Base-by-base conservation (phyloP, 179 eudicot genomes). In the Vitellaria paradoxa region DNA sequence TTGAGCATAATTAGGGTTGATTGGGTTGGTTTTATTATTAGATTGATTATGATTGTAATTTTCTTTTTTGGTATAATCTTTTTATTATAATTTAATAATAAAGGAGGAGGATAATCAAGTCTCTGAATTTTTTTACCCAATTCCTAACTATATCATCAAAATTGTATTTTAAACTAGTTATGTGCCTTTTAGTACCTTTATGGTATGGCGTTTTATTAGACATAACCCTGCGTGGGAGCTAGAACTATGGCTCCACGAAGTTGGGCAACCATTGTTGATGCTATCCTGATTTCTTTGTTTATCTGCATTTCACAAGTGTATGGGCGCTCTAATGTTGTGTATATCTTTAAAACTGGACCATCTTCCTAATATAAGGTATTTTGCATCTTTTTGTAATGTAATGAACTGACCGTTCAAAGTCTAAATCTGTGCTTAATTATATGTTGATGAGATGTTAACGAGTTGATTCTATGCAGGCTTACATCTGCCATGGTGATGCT, bases 401-500 rank as follows among this genome's bases (percentile, higher is more conserved):
- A 23, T 3, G 9, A 70, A 24, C 60, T 23, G 60, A 13, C 30
- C 20, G 10, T 24, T 40, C 45, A 17, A 70, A 70, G 60, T 70
- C 24, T 59, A 62, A 49, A 23, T 24, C 9, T 7, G 13, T 8
- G 20, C 40, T 8, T 21, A 62, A 40, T 42, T 49, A 68, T 11
- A 21, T 49, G 9, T 40, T 49, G 62, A 62, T 46, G 14, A 75
- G 21, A 40, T 69, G 70, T 62, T 60, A 50, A 69, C 1, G 47
- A 42, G 65, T 72, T 72, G 56, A 11, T 37, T 52, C 24, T 80
- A 61, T 78, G 74, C 89, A 94, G 97, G 98, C 90, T 78, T 93
- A 93, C 79, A 79, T 94, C 30, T 87, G 92, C 82, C 89, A 88
- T 87, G 98, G 93, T 82, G 93, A 94, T 87, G 91, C 89, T 74